Conservation (phyloP, 1,139 yeast species). For the Lodderomyces pseudojiufengensis region DNA sequence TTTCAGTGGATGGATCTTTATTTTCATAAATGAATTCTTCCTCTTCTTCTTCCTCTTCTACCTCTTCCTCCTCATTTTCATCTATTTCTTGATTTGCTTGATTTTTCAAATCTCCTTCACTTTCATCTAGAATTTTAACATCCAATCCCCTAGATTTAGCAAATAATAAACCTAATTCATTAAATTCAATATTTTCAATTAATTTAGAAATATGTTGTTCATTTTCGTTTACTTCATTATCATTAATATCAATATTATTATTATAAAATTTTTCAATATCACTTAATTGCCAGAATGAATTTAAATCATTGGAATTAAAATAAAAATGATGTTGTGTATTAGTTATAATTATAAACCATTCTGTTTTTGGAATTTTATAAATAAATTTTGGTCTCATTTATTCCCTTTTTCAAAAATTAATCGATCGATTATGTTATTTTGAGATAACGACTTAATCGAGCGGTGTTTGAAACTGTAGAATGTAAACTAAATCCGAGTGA, state of each 20-base stretch:
- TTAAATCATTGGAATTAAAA: conserved; percentile 19
- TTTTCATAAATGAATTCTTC: not conserved
- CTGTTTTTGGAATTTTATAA: conserved; percentile 17
- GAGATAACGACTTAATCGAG: too few species aligned
- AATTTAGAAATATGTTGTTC: conserved; percentile 14
- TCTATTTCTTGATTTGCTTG: conserved; percentile 11
- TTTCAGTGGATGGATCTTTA: not conserved
- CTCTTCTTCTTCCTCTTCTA: conserved; percentile 8
- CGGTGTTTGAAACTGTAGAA: too few species aligned
- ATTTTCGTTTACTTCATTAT: not conserved
- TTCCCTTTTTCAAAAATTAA: not conserved
- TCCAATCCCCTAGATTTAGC: conserved; percentile 31
- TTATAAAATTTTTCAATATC: conserved; percentile 20
- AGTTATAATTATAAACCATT: conserved; percentile 33
- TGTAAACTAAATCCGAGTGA: too few species aligned
- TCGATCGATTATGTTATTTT: too few species aligned
- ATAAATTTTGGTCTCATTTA: conserved; percentile 16
- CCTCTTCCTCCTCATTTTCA: conserved; percentile 9
- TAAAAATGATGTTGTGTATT: conserved; percentile 30
- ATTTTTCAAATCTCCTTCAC: conserved; percentile 9
- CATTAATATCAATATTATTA: conserved; percentile 9
- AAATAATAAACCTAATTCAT: conserved; percentile 29
- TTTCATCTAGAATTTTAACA: conserved; percentile 9
- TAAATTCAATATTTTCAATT: conserved; percentile 23
- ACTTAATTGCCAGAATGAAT: conserved; percentile 34